Conservation (phyloP, 139 green algal genomes). For the Tetraselmis striata region DNA sequence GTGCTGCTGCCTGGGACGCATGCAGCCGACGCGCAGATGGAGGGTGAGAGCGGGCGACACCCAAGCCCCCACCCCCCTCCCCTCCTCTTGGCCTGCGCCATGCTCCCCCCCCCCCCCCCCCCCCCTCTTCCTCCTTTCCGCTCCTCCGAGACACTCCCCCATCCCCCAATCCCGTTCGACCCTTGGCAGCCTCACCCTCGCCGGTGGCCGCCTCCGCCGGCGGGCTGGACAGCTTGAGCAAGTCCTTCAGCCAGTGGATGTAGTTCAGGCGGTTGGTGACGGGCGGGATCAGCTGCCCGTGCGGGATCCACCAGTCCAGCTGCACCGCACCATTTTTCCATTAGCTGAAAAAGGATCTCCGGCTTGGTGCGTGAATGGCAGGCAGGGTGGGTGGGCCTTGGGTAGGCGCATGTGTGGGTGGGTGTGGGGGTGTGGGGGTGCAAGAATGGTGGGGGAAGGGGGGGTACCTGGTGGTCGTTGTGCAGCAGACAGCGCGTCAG, state of each 20-base stretch:
- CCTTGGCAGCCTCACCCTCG: no score
- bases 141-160: conserved; percentile 12
- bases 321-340: background rate
- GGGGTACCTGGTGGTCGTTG: conserved; percentile 29
- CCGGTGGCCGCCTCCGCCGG: conserved; percentile 4
- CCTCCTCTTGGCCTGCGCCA: conserved; percentile 9
- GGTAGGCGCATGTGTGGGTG: no score
- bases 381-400: no score
- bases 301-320: conserved; percentile 65
- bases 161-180: no score
- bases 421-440: no score
- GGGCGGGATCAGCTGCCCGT: conserved; percentile 73
- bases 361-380: no score
- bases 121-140: conserved; percentile 6
- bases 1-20: background rate
- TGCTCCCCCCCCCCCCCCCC: conserved; percentile 9
- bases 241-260: conserved; percentile 84
- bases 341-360: no score
- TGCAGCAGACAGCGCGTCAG: conserved; percentile 67
- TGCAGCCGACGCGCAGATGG: no score
- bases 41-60: no score
- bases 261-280: conserved; percentile 86
- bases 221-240: conserved; percentile 65
- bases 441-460: no score
- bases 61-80: conserved; percentile 19